Conservation (phyloP, 805 yeast genomes). For the Metschnikowia corniflorae region DNA sequence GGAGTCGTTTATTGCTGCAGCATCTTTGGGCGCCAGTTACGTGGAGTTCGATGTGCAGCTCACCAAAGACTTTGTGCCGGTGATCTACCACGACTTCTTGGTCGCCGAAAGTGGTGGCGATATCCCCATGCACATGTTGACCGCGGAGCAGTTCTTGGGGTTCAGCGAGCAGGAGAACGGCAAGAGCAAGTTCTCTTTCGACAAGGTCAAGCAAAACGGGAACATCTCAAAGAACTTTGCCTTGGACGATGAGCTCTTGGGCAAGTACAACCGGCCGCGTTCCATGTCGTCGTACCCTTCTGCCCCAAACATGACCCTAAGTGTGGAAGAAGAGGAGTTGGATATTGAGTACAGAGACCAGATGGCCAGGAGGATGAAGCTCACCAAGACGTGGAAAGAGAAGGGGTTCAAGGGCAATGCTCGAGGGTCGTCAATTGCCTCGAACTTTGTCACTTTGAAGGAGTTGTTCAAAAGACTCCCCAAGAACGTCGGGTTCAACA, state of each 20-base stretch:
- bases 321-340: conserved; percentile 28
- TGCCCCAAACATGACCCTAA: conserved; percentile 26
- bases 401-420: conserved; percentile 91
- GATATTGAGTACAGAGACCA: conserved; percentile 39
- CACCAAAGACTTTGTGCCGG: conserved; percentile 88
- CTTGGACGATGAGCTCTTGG: conserved; percentile 35
- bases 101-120: conserved; percentile 96
- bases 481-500: conserved; percentile 81
- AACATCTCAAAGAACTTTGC: conserved; percentile 23
- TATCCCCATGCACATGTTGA: conserved; percentile 90
- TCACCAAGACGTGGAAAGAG: conserved; percentile 83
- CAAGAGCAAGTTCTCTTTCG: conserved; percentile 11
- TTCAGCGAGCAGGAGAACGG: conserved; percentile 33
- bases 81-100: conserved; percentile 88
- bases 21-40: conserved; percentile 92
- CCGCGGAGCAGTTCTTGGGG: conserved; percentile 81
- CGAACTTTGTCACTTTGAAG: conserved; percentile 83
- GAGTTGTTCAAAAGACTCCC: conserved; percentile 84
- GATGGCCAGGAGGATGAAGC: conserved; percentile 63
- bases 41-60: conserved; percentile 96
- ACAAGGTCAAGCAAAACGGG: conserved; percentile 12
- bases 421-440: conserved; percentile 85
- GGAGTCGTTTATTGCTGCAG: conserved; percentile 93
- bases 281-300: conserved; percentile 38
- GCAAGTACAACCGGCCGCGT: conserved; percentile 34